Base-by-base conservation (phyloP, 306 rosid genomes). In the Rosa lucieae region DNA sequence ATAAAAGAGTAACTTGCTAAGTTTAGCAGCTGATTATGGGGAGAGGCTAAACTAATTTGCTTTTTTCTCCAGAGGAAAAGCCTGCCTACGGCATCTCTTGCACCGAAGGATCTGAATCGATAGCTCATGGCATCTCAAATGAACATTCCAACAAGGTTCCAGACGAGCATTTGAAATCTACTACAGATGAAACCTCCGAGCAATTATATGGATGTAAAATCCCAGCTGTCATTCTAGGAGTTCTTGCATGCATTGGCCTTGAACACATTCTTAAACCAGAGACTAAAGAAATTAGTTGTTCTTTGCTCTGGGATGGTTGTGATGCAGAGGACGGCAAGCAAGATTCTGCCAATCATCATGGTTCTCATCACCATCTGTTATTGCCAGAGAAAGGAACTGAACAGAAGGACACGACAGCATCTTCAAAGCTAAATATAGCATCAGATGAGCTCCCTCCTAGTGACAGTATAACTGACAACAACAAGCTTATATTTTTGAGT, bases 131-230 rank as follows among this genome's bases (percentile, higher is more conserved):
- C 4, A 23, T 9, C 39, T 23, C 69, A 42, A 58, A 59, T 63
- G 53, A 69, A 43, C 15, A 43, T 12, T 26, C 52, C 18, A 69
- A 17, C 52, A 43, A n/a, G 17, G 52, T 10, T 69, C 53, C 52
- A 42, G 73, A 69, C 52, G 10, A 43, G 9, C 73, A 15, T 43
- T 18, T 21, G 37, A 43, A 69, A n/a, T 79, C 80, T 74, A 40
- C 74, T 65, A 56, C 80, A n/a, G 70, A 44, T 70, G 81, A 56
- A 65, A 81, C 73, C 65, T 69, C 59, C 29, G 52, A 70, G 78
- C 77, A 79, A 53, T 44, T 20, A n/a, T 65, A 53, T 74, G 73
- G 49, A 68, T 73, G 74, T 20, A 10, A 7, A 17, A 71, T 78
- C 43, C 49, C 70, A 63, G 62, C 42, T 58, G 73, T 17, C 77